These are phyloP conservation scores for Mycena galopus DNA, from an alignment of 768 basidiomycete genomes.

Conservation along the genomic window DNA sequence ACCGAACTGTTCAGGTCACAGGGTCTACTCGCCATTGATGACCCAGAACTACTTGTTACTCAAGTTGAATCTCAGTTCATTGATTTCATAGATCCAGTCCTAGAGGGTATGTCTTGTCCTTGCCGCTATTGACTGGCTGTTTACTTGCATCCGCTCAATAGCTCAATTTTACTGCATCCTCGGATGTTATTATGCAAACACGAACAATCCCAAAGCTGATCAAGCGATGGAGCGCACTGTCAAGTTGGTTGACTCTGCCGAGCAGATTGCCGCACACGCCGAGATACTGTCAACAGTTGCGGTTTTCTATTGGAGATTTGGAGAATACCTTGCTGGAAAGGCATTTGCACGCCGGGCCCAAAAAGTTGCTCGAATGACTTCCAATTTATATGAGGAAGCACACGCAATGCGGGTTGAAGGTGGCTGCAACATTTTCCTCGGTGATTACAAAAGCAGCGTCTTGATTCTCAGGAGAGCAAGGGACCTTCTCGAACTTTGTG, in stretches of 20 bases:
- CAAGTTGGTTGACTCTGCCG: not conserved
- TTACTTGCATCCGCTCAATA: not conserved
- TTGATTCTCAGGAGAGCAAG: not conserved
- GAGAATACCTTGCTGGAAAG: not conserved
- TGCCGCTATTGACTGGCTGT: not conserved
- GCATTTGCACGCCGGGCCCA: not conserved
- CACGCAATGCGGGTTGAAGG: not conserved
- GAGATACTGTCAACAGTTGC: not conserved
- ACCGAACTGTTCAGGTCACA: not conserved
- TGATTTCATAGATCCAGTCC: not conserved
- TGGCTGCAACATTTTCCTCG: not conserved
- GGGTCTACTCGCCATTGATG: not conserved
- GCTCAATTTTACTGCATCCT: not conserved
- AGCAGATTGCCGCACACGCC: not conserved
- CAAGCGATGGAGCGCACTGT: not conserved
- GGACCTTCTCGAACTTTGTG: not conserved
- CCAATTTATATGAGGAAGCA: not conserved
- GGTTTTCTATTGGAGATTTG: not conserved
- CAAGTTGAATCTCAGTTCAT: not conserved
- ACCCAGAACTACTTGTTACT: not conserved
- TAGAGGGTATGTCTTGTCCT: not conserved
- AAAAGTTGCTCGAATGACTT: not conserved
- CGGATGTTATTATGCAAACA: not conserved
- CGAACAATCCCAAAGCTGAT: not conserved
- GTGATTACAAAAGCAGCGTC: not conserved